Percentiles rank a stretch among this genome's conserved stretches.
Conservation (phyloP, 495 filamentous ascomycete species). For the Collariella sp. region DNA sequence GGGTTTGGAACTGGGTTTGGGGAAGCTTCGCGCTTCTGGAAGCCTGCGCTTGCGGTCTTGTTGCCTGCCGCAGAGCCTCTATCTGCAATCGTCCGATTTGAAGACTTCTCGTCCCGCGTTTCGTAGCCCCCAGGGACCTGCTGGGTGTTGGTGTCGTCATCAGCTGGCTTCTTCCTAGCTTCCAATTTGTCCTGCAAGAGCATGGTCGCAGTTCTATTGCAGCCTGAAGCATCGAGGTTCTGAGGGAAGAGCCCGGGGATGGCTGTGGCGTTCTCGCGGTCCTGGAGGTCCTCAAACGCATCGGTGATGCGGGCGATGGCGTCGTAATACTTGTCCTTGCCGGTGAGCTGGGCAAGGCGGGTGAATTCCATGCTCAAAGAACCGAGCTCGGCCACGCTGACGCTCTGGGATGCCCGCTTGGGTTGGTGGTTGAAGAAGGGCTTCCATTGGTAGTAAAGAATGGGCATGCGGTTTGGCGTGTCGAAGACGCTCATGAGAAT, state of each 20-base stretch:
- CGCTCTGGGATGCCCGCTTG: slow-evolving; percentile 53
- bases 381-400: slow-evolving; percentile 76
- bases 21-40: background rate
- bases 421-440: slow-evolving; percentile 56
- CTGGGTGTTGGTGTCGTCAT: slow-evolving; percentile 1
- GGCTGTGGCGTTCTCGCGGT: slow-evolving; percentile 47
- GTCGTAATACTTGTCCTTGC: slow-evolving; percentile 84
- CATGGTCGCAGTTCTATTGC: slow-evolving; percentile 39
- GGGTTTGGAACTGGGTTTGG: background rate
- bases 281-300: slow-evolving; percentile 71
- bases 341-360: slow-evolving; percentile 82
- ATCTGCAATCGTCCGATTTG: too few relatives aligned
- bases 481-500: slow-evolving; percentile 89
- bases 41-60: background rate
- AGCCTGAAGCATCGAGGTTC: slow-evolving; percentile 62
- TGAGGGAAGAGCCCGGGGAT: slow-evolving; percentile 81
- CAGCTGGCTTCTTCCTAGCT: slow-evolving; percentile 21
- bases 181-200: too few relatives aligned
- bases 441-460: slow-evolving; percentile 78
- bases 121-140: background rate
- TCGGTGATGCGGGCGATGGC: slow-evolving; percentile 88
- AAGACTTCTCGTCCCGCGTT: background rate
- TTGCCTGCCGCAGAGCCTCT: too few relatives aligned
- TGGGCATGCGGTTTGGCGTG: slow-evolving; percentile 92
- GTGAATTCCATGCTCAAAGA: slow-evolving; percentile 94